A percentile compares a stretch with the other conserved stretches of the same genome.
Conservation (phyloP, 73 alveolate genomes). For the Blepharisma japonicum region DNA sequence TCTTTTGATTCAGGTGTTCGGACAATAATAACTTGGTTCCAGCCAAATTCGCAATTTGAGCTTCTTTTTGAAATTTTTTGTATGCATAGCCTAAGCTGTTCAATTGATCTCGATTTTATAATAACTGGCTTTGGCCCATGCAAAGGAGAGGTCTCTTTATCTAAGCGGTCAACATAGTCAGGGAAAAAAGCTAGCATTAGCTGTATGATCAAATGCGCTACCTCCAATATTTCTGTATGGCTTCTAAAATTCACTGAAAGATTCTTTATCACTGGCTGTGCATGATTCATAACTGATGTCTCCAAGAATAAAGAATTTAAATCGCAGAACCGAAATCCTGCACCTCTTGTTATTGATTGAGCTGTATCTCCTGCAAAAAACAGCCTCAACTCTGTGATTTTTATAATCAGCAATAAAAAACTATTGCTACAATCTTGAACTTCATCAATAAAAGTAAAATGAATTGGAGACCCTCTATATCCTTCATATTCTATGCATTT, state of each 20-base stretch:
- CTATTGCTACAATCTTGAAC: constrained; percentile 72
- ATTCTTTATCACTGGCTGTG: constrained; percentile 11
- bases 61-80: too few species aligned
- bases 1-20: constrained; percentile 50
- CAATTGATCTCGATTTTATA: too few species aligned
- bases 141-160: too few species aligned
- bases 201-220: constrained; percentile 64
- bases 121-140: too few species aligned
- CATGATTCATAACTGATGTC: constrained; percentile 6
- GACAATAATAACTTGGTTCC: constrained; percentile 67
- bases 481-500: constrained; percentile 37
- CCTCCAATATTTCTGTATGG: constrained; percentile 63
- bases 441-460: constrained; percentile 75
- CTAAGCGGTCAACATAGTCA: constrained; percentile 63
- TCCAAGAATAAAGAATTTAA: constrained; percentile 46
- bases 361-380: constrained; percentile 90
- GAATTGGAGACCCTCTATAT: constrained; percentile 48
- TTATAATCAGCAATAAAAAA: constrained; percentile 47
- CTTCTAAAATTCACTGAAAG: constrained; percentile 65
- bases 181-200: constrained; percentile 74
- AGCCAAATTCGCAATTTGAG: too few species aligned
- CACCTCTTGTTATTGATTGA: constrained; percentile 84
- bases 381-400: constrained; percentile 55
- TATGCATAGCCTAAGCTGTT: too few species aligned
- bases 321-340: constrained; percentile 76